Percentiles rank a stretch among this genome's conserved stretches.
phyloP scores from a whole-genome alignment of 176 grass and related monocot species.

The Triticum aestivum region DNA sequence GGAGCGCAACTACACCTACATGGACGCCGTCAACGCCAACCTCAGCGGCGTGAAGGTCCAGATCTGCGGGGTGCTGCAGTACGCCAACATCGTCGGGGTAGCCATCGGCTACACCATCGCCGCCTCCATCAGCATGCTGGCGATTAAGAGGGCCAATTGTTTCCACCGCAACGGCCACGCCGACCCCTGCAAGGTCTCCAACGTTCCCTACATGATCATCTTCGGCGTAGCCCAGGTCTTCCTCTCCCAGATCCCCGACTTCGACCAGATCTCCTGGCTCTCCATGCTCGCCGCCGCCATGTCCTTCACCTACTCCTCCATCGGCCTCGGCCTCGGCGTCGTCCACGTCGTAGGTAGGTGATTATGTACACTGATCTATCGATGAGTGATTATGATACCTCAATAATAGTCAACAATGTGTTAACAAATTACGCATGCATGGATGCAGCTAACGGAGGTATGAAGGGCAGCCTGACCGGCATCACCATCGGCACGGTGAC shows the following conservation, averaged over 20 bases:
- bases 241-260: constrained; percentile 83
- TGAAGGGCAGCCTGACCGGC: too few relatives aligned
- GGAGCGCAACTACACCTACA: too few relatives aligned
- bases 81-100: constrained; percentile 79
- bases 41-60: constrained; percentile 76
- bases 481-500: too few relatives aligned
- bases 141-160: constrained; percentile 70
- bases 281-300: constrained; percentile 82
- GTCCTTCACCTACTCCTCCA: constrained; percentile 91
- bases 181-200: constrained; percentile 58
- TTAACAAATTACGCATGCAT: too few relatives aligned
- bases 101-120: constrained; percentile 92
- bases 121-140: constrained; percentile 81
- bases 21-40: constrained; percentile 34
- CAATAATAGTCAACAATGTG: too few relatives aligned
- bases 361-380: too few relatives aligned
- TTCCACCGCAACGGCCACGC: constrained; percentile 66
- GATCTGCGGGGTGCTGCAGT: constrained; percentile 69
- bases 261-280: constrained; percentile 88
- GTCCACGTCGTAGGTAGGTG: too few relatives aligned
- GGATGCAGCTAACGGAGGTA: too few relatives aligned
- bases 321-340: constrained; percentile 41
- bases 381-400: too few relatives aligned
- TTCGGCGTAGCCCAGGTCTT: constrained; percentile 63
- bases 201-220: constrained; percentile 73